Conservation (phyloP, 75 land plant species). For the Gnetum montanum region DNA sequence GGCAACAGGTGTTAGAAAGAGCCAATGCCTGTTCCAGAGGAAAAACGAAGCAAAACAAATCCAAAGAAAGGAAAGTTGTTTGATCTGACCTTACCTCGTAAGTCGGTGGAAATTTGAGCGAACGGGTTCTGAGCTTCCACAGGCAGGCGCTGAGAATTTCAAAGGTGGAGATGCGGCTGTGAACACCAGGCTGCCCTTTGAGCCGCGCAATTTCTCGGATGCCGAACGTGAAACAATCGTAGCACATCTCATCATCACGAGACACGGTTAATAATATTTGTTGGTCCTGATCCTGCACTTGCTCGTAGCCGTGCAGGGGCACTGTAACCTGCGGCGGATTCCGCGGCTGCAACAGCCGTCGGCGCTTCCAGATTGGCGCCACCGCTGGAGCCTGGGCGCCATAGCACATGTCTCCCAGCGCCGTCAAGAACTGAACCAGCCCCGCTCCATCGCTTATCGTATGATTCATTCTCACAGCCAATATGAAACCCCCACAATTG, state of each 20-base stretch:
- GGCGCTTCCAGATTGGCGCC: conserved; percentile 34
- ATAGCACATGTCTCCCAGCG: conserved; percentile 30
- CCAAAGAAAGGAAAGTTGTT: too few species aligned
- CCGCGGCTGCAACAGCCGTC: conserved; percentile 18
- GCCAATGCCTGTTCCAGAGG: too few species aligned
- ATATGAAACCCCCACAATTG: conserved; percentile 38
- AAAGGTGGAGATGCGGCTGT: not conserved
- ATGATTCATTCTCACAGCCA: conserved; percentile 35
- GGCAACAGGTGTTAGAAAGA: too few species aligned
- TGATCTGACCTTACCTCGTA: conserved; percentile 29
- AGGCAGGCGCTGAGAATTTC: conserved; percentile 36
- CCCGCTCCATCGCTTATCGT: conserved; percentile 37
- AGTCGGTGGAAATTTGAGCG: conserved; percentile 15
- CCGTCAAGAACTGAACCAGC: conserved; percentile 34
- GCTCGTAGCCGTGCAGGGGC: conserved; percentile 31
- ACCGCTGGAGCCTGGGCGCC: conserved; percentile 27
- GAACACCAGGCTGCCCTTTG: not conserved
- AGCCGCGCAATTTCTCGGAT: conserved; percentile 12
- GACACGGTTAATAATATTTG: too few species aligned
- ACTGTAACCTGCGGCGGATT: conserved; percentile 25
- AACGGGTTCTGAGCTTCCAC: conserved; percentile 36
- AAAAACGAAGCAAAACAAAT: too few species aligned
- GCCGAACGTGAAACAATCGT: conserved; percentile 28
- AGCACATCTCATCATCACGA: conserved; percentile 3
- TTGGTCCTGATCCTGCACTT: conserved; percentile 4